phyloP scores from a whole-genome alignment of 306 rosid species.

The Cercis canadensis region DNA sequence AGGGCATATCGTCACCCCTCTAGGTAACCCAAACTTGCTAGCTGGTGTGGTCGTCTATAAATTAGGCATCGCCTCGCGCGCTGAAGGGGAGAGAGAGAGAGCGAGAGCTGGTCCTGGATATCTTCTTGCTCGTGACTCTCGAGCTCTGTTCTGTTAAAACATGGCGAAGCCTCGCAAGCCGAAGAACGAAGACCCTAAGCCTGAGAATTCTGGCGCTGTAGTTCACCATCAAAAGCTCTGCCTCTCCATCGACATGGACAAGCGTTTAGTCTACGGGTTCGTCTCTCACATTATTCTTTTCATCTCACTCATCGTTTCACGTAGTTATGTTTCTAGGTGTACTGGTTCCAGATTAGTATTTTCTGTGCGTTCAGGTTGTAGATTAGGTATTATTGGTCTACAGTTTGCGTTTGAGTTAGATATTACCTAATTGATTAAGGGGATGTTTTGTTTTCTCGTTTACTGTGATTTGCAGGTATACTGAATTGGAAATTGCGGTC shows the following conservation, averaged over 20 bases:
- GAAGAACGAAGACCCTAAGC: slow-evolving; percentile 78
- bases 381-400: slow-evolving; percentile 27
- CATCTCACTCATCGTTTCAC: background rate
- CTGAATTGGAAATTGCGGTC: slow-evolving; percentile 86
- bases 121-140: background rate
- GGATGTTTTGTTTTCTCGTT: background rate
- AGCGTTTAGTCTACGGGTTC: slow-evolving; percentile 79
- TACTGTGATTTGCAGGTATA: slow-evolving; percentile 53
- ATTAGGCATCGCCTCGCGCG: slow-evolving; percentile 11
- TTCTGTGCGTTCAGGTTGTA: background rate
- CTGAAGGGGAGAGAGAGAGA: background rate
- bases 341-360: background rate
- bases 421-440: background rate
- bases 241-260: slow-evolving; percentile 78
- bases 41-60: slow-evolving; percentile 23
- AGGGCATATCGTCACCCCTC: slow-evolving; percentile 18
- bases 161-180: slow-evolving; percentile 99
- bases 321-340: background rate
- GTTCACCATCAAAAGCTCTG: slow-evolving; percentile 97
- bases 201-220: slow-evolving; percentile 77
- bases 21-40: slow-evolving; percentile 15
- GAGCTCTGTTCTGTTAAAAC: background rate
- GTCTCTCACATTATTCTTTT: slow-evolving; percentile 30
- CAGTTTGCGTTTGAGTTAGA: slow-evolving; percentile 2
- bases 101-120: background rate